Conservation (phyloP, 768 basidiomycete species). For the Agaricus subrufescens region DNA sequence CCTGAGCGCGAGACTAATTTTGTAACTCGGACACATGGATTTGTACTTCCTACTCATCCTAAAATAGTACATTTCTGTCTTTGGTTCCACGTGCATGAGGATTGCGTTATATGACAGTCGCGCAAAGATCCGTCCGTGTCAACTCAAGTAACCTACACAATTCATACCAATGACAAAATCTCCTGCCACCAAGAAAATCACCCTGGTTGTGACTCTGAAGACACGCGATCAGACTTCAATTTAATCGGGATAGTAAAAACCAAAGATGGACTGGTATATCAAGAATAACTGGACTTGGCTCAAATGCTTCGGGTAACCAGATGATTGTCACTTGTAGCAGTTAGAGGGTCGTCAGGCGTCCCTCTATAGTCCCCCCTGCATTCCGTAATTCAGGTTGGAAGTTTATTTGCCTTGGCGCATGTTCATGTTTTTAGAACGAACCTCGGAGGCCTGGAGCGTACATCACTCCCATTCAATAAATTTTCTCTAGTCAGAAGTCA, state of each 20-base stretch:
- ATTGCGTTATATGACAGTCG: neutral
- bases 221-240: too few relatives aligned
- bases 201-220: too few relatives aligned
- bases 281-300: too few relatives aligned
- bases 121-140: constrained; percentile 6
- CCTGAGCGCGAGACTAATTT: neutral
- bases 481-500: neutral
- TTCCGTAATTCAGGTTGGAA: too few relatives aligned
- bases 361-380: too few relatives aligned
- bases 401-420: neutral
- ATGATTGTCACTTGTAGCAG: too few relatives aligned
- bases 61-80: neutral
- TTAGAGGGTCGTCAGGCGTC: too few relatives aligned
- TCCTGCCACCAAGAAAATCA: neutral
- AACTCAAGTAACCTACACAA: neutral
- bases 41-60: neutral
- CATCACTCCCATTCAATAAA: neutral
- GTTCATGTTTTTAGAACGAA: neutral
- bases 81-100: neutral
- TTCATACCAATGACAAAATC: neutral
- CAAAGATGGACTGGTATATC: too few relatives aligned
- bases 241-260: too few relatives aligned
- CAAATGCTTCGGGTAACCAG: too few relatives aligned
- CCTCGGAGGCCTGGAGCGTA: neutral
- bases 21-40: neutral